Conservation (phyloP, 345 rosid species). For the Lumnitzera littorea region DNA sequence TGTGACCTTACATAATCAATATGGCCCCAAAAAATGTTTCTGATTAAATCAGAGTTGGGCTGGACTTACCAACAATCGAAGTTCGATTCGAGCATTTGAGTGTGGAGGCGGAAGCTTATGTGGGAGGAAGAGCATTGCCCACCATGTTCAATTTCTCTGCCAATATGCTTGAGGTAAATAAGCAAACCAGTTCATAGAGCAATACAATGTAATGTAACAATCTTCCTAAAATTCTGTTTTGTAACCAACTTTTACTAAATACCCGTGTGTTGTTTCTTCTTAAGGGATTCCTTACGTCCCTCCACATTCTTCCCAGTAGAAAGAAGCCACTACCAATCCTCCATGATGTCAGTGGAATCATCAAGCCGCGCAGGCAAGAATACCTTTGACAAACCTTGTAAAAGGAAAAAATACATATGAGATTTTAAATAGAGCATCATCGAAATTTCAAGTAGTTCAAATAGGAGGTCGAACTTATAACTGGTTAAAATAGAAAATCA, state of each 20-base stretch:
- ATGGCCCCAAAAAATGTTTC: too few species aligned
- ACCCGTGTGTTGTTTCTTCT: background rate
- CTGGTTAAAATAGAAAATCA: too few species aligned
- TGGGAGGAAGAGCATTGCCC: conserved; percentile 57
- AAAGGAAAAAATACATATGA: too few species aligned
- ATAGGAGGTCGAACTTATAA: too few species aligned
- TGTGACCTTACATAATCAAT: background rate
- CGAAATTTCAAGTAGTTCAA: too few species aligned
- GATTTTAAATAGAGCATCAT: too few species aligned
- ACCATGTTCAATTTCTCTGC: conserved; percentile 41
- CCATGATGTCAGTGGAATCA: conserved; percentile 40
- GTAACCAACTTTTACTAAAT: background rate
- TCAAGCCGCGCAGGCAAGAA: conserved; percentile 41
- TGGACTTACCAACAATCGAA: conserved; percentile 81
- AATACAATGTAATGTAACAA: background rate
- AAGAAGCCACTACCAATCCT: conserved; percentile 41
- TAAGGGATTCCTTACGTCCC: conserved; percentile 36
- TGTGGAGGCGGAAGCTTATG: conserved; percentile 55
- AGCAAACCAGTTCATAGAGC: background rate
- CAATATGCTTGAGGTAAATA: conserved; percentile 44
- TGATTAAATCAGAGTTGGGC: conserved; percentile 52
- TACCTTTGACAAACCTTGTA: too few species aligned
- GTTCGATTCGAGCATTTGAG: conserved; percentile 72
- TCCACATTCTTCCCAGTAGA: conserved; percentile 43
- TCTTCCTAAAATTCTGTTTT: background rate